Base-by-base conservation (phyloP, 345 rosid species). In the Brassica cretica region DNA sequence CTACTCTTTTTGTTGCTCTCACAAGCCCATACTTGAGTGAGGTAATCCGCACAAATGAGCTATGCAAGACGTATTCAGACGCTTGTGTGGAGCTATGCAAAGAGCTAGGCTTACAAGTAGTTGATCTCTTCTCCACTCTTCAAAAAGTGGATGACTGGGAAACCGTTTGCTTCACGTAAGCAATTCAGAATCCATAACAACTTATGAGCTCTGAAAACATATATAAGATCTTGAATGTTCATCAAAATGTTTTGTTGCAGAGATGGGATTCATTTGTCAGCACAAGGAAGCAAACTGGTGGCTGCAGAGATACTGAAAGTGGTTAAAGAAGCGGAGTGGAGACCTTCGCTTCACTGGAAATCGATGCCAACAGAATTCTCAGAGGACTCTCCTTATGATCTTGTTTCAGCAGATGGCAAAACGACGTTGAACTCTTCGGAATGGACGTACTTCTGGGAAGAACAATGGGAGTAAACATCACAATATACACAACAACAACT, bases 291-390 rank as follows among this genome's bases (percentile, higher is more conserved):
- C 90, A 88, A 90, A 82, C 83, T 89, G 27, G 97, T 96, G 1
- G 97, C 82, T 29, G 89, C 77, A 24, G 99, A 90, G 90, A 87
- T 93, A 71, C 79, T 96, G 32, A 90, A 91, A 80, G 91, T 86
- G 76, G 66, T 93, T 33, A 96, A 83, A 72, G 89, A 87, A 82
- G 90, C 95, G 0, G 93, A 96, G 19, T 96, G 99, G 99, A 68
- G 62, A 76, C 98, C 98, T 3, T 88, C 93, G 66, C 90, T 96
- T 5, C 88, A 91, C 83, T 93, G 99, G 98, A 93, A 91, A 78
- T 82, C 93, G 11, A 87, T 93, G 90, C 89, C 94, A 3, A 86
- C 95, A 0, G 97, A 96, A 84, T 96, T 93, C 74, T 14, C 95
- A 0, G 97, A 96, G 69, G 85, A 93, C 73, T 96, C 97, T 0